These are phyloP conservation scores for Candida koratica DNA, from an alignment of 805 yeast genomes.

Conservation along the genomic window DNA sequence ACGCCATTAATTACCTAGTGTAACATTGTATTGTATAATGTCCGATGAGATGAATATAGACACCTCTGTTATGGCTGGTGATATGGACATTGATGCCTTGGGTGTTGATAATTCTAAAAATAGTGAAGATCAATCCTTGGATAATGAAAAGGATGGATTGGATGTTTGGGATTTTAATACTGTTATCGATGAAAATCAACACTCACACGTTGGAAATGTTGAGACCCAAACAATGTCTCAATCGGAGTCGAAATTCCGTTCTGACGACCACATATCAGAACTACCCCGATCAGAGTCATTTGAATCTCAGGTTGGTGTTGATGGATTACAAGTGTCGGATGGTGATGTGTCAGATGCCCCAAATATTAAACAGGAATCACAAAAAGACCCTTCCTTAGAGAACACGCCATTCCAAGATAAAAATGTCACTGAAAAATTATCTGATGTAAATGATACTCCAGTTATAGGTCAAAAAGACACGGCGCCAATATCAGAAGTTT, in stretches of 20 bases:
- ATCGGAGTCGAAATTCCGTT: too few relatives aligned
- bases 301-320: too few relatives aligned
- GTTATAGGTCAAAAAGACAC: background rate
- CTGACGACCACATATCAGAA: too few relatives aligned
- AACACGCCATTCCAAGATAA: too few relatives aligned
- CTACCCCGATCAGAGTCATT: too few relatives aligned
- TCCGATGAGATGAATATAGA: constrained; percentile 6
- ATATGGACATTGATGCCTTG: constrained; percentile 7
- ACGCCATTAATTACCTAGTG: background rate
- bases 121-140: background rate
- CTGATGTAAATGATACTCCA: background rate
- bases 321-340: too few relatives aligned
- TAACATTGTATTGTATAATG: background rate
- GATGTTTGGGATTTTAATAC: background rate
- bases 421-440: background rate
- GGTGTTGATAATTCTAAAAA: background rate
- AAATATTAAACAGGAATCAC: too few relatives aligned
- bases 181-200: too few relatives aligned
- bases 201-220: too few relatives aligned
- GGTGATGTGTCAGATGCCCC: too few relatives aligned
- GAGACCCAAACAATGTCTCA: too few relatives aligned
- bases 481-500: background rate
- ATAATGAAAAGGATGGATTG: background rate
- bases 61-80: constrained; percentile 3
- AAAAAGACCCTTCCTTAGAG: too few relatives aligned